Base-by-base conservation (phyloP, 345 rosid genomes). In the Brassica rapa region DNA sequence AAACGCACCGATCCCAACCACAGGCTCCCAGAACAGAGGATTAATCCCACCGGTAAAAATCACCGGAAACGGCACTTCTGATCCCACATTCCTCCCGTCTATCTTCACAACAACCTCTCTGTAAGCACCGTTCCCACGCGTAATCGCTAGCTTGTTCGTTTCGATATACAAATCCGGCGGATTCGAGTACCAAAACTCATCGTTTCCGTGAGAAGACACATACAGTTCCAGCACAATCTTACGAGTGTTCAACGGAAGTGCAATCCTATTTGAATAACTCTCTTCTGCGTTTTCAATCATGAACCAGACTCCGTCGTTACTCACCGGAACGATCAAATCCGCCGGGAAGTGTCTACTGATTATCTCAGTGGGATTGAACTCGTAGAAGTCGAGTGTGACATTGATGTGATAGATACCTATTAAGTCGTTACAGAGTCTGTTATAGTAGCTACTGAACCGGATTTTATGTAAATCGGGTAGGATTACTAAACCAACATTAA, bases 161-260 rank as follows among this genome's bases (percentile, higher is more conserved):
- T 21, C 66, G 24, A 92, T 83, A 72, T 92, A 94, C 8, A 92
- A 81, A 73, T 86, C 37, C 3, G 98, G 90, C 12, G 95, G 98
- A 56, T 94, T 92, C 8, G 95, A 89, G 76, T 92, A 94, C 98
- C 98, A 92, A 43, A 92, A 92, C 87, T 94, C 98, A 39, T 94
- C 97, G 49, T 89, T 68, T 4, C 93, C 98, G 21, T 94, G 98
- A 57, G 83, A 92, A 4, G 97, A 94, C 10, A 85, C 89, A 12
- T 87, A 89, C 33, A 94, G 15, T 59, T 94, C 98, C 65, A 94
- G 33, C 35, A 91, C 82, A 30, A 84, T 86, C 53, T 67, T 85
- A 33, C 56, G 79, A n/a, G 97, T 86, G 62, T 91, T 92, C 8
- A 16, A 23, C 8, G 98, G 98, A 37, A 94, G 60, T 51, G 62